Conservation (phyloP, 306 rosid species). For the Quercus suber region DNA sequence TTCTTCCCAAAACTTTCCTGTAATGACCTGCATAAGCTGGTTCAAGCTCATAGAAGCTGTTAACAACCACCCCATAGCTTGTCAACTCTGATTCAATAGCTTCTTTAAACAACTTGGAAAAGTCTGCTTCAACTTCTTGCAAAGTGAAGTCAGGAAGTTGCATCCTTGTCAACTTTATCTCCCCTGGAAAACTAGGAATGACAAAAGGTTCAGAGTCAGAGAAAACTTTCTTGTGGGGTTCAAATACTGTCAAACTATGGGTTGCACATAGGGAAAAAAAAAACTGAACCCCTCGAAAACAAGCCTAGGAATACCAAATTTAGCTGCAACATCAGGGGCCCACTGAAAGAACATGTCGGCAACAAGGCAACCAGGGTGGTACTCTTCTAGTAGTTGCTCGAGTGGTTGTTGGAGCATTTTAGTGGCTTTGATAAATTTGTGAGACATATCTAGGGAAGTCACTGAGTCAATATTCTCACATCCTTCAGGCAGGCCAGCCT, state of each 20-base stretch:
- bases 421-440: no score
- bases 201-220: slow-evolving; percentile 28
- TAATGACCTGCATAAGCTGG: no score
- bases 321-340: slow-evolving; percentile 27
- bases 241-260: not conserved
- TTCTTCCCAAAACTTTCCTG: no score
- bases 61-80: slow-evolving; percentile 8
- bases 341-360: slow-evolving; percentile 30
- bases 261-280: slow-evolving; percentile 22
- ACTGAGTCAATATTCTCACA: no score
- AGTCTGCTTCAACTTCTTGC: slow-evolving; percentile 1
- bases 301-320: slow-evolving; percentile 35
- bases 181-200: slow-evolving; percentile 31
- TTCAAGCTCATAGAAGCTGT: no score
- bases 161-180: slow-evolving; percentile 17
- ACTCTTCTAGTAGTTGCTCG: not conserved
- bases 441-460: no score
- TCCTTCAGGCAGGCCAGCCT: no score
- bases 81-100: not conserved
- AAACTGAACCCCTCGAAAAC: slow-evolving; percentile 32
- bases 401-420: no score
- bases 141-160: slow-evolving; percentile 4
- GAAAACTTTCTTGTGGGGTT: slow-evolving; percentile 22
- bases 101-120: not conserved
- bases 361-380: slow-evolving; percentile 28